phyloP scores from a whole-genome alignment of 495 filamentous ascomycete species.

The Pyrenula aspistea region DNA sequence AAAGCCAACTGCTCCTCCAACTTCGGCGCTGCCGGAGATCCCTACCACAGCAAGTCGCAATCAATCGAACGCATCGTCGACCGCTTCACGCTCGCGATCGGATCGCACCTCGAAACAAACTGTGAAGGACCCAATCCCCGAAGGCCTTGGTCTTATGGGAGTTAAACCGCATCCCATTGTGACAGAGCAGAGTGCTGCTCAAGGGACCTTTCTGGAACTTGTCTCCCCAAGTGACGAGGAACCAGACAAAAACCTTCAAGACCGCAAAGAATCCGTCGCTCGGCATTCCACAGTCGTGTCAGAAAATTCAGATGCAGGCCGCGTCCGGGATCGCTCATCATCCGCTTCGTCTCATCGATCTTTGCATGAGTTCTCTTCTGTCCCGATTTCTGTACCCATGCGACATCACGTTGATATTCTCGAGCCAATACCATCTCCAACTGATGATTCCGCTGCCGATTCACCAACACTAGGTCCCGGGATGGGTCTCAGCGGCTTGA shows the following conservation, averaged over 20 bases:
- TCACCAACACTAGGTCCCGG: conserved; percentile 72
- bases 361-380: background rate
- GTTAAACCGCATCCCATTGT: background rate
- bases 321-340: background rate
- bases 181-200: background rate
- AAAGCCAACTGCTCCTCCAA: background rate
- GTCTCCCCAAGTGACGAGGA: background rate
- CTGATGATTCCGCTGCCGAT: conserved; percentile 32
- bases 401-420: background rate
- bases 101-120: background rate
- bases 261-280: background rate
- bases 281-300: background rate
- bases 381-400: conserved; percentile 2
- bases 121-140: background rate
- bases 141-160: background rate
- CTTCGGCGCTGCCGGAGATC: background rate
- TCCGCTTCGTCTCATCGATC: background rate
- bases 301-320: background rate
- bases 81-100: background rate
- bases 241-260: conserved; percentile 2
- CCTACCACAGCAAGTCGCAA: background rate
- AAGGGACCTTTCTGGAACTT: background rate
- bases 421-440: conserved; percentile 6
- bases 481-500: conserved; percentile 65
- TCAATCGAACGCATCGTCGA: background rate